phyloP scores from a whole-genome alignment of 163 green algal species.

The Chloromonas sp. region DNA sequence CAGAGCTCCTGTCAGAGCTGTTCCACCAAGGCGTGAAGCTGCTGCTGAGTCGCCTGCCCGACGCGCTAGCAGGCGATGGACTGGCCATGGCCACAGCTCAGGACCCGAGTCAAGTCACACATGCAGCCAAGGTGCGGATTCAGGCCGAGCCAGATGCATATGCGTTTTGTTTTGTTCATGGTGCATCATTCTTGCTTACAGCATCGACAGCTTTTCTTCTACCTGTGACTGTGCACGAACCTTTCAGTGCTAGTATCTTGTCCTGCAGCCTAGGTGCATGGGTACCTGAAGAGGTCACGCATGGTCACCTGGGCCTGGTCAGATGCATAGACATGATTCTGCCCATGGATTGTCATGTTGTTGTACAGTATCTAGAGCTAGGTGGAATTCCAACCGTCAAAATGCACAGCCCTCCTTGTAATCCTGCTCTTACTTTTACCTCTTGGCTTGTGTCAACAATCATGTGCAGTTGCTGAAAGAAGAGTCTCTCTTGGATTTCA shows the following conservation, averaged over 20 bases:
- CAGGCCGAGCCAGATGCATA: too few species aligned
- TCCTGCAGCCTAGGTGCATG: too few species aligned
- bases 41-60: constrained; percentile 64
- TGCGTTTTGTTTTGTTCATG: too few species aligned
- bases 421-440: not conserved
- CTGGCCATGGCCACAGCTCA: constrained; percentile 45
- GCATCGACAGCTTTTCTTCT: too few species aligned
- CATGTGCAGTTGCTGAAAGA: constrained; percentile 52
- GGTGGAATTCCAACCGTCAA: not conserved
- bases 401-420: not conserved
- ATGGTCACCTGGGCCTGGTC: too few species aligned
- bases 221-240: too few species aligned
- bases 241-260: too few species aligned
- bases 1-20: constrained; percentile 60
- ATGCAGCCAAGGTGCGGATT: constrained; percentile 62
- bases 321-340: too few species aligned
- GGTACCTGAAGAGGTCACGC: too few species aligned
- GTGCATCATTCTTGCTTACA: too few species aligned
- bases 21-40: constrained; percentile 68
- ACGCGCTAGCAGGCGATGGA: constrained; percentile 64
- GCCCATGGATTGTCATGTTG: too few species aligned
- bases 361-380: not conserved
- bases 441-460: not conserved
- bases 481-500: constrained; percentile 71
- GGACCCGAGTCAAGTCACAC: constrained; percentile 41